Evolutionary conservation across 441 rosid species (phyloP), one percentile per base, ranked within the genome.

Genomic region (Raphanus hybrid): DNA sequence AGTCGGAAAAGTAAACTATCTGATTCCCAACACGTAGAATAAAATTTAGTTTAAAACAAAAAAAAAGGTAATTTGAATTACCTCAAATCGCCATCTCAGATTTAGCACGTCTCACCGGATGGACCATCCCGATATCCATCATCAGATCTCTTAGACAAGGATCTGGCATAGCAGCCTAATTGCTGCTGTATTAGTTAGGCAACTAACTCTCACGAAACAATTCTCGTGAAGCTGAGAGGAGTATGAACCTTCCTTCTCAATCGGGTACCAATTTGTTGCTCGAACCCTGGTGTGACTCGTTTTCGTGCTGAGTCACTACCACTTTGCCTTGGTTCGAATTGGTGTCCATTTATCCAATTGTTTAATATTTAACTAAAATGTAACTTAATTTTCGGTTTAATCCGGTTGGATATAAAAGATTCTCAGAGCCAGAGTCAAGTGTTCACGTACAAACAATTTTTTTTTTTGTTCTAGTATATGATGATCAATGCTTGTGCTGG

Each of bases 251-350:
- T 54, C 59, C 26, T 15, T 54, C 59, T 54, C 59, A 15, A 18
- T 62, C 67, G 64, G 73, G 73, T 70, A 70, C 73, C 73, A 70
- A 70, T 70, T 6, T 57, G 18, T 3, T 69, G 64, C 0, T 70
- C 73, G 73, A 70, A 70, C 73, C 27, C 27, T 55, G 61, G 61
- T 18, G 61, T 0, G 27, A 16, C 61, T 3, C 27, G 1, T 2
- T 55, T 2, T 3, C 73, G 41, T 69, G 73, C 73, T 37, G 73
- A 57, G 73, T 12, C 52, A 27, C 50, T 6, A 70, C 73, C 73
- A 70, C 8, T 57, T 6, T 37, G 45, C 39, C 73, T 57, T 26
- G 20, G 64, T 37, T 57, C 73, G 54, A 70, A 70, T 70, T 70
- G 73, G 73, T 70, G 63, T 18, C 11, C 60, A 4, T 3, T n/a